Conservation (phyloP, 2,329 filamentous ascomycete genomes). For the Aureobasidium sp. region DNA sequence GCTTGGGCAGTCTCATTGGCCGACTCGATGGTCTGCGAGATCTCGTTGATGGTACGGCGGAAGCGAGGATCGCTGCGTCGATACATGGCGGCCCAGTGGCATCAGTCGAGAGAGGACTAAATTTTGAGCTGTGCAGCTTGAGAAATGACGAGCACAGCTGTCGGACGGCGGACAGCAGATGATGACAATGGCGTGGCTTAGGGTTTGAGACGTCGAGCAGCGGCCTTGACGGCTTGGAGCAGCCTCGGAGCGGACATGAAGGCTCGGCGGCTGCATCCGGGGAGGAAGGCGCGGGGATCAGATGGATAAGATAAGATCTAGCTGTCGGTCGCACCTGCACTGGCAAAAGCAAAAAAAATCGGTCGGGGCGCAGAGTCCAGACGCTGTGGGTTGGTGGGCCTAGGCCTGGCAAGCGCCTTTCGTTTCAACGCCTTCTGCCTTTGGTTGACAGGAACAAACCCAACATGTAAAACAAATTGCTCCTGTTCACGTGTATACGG, state of each 20-base stretch:
- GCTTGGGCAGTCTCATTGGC: slow-evolving; percentile 89
- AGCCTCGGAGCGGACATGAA: too few species aligned
- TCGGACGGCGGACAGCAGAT: background rate
- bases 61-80: slow-evolving; percentile 71
- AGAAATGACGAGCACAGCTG: background rate
- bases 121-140: background rate
- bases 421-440: background rate
- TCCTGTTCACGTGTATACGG: background rate
- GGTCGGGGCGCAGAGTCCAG: too few species aligned
- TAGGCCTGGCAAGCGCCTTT: background rate
- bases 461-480: slow-evolving; percentile 10
- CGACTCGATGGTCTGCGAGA: slow-evolving; percentile 82
- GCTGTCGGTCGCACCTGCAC: background rate
- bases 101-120: background rate
- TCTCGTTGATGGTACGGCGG: slow-evolving; percentile 87
- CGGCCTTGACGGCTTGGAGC: background rate
- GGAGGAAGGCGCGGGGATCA: background rate
- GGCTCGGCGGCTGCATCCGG: background rate
- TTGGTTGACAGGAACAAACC: background rate
- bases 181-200: slow-evolving; percentile 11
- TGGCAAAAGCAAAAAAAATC: background rate
- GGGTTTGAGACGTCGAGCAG: too few species aligned
- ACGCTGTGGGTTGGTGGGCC: too few species aligned
- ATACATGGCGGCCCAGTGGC: slow-evolving; percentile 41
- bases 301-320: slow-evolving; percentile 12